Evolutionary conservation across 345 rosid species (phyloP), one percentile per base, ranked within the genome.

Genomic region (Lagerstroemia speciosa): DNA sequence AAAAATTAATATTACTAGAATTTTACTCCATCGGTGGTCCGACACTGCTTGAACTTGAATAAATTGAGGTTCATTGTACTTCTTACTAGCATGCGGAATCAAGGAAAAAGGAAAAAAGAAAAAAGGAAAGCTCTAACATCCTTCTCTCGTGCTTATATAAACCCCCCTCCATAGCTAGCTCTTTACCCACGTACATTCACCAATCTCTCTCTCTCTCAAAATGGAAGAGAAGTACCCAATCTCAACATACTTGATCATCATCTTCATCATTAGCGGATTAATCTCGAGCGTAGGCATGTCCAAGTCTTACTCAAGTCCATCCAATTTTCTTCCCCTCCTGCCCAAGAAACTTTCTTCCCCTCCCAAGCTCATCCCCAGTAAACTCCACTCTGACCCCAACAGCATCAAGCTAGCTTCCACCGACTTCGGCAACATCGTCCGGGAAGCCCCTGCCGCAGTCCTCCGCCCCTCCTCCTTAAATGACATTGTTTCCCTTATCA

Each of bases 341-440:
- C 65, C 73, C 20, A 61, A 72, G 19, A 66, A 65, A 19, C 72
- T 79, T 72, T 75, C 61, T 10, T 65, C 67, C 9, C 69, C 76
- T 11, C 38, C 67, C 50, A 65, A 61, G n/a, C 62, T 75, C 22
- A 48, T 82, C 9, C 53, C 73, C 10, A 30, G 36, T 11, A 71
- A 43, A 62, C 83, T 91, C 72, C 75, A 61, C 9, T 33, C 78
- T 11, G 91, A 88, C 45, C 84, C 81, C 1, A 72, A 63, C 15
- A 67, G 85, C 67, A 79, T 86, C 20, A 71, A 69, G 46, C 69
- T 72, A 2, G 93, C 84, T 67, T 81, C 97, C 24, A 68, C 36
- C 8, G 97, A 94, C 71, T 89, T 73, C 32, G 99, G 99, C 24
- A 81, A 87, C 83, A 78, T 86, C 8, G 72, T 85, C 19, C 78